These are phyloP conservation scores for Chytriomyces sp. DNA, from an alignment of 192 early-diverging fungal genomes.

Conservation along the genomic window DNA sequence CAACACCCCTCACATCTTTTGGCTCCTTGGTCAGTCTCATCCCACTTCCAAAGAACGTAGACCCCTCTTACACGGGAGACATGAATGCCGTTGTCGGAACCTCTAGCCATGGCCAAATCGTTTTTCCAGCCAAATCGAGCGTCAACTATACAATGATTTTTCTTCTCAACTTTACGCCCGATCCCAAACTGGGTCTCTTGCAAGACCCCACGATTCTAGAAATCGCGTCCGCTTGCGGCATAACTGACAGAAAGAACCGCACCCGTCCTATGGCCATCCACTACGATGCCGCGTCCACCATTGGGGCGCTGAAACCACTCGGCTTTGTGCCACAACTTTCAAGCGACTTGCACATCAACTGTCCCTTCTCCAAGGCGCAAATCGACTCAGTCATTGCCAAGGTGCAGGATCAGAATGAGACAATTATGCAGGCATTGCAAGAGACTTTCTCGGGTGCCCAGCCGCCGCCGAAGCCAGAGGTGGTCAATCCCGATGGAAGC, in stretches of 20 bases:
- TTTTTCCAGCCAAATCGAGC: conserved; percentile 16
- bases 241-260: conserved; percentile 5
- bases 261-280: conserved; percentile 1
- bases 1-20: not conserved
- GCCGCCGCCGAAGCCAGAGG: not conserved
- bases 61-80: not conserved
- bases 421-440: not conserved
- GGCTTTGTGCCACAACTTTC: conserved; percentile 4
- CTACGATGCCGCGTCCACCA: conserved; percentile 13
- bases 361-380: conserved; percentile 13
- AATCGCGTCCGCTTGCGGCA: conserved; percentile 12
- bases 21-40: conserved; percentile 1
- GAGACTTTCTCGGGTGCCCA: not conserved
- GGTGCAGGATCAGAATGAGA: not conserved
- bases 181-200: conserved; percentile 10
- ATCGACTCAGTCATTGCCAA: conserved; percentile 1
- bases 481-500: too few relatives aligned
- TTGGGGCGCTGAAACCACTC: conserved; percentile 1
- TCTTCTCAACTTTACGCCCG: conserved; percentile 23
- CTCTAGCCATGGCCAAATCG: conserved; percentile 1
- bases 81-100: conserved; percentile 17
- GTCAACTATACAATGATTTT: conserved; percentile 32
- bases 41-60: not conserved
- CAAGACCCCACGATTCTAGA: conserved; percentile 30
- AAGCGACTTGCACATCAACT: conserved; percentile 11